Conservation (phyloP, 257 asterid genomes). For the Salvia miltiorrhiza region DNA sequence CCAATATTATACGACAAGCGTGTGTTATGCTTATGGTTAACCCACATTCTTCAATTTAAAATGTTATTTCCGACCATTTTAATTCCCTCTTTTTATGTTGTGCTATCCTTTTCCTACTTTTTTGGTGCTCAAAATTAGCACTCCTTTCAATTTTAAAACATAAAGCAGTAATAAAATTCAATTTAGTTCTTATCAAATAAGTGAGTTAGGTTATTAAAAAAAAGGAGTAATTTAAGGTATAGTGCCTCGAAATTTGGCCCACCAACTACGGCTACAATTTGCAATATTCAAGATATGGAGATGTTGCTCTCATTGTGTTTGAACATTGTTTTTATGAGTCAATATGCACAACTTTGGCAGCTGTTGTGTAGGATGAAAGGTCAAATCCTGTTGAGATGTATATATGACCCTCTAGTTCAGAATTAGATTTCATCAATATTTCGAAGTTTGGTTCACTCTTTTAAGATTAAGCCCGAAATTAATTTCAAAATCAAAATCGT, state of each 20-base stretch:
- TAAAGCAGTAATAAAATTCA: background rate
- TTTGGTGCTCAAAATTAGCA: constrained; percentile 2
- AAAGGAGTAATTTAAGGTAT: background rate
- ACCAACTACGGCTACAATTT: background rate
- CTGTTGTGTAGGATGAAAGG: constrained; percentile 23
- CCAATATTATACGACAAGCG: constrained; percentile 19
- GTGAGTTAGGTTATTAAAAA: constrained; percentile 15
- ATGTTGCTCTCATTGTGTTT: background rate
- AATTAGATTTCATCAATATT: too few relatives aligned
- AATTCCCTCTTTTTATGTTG: background rate
- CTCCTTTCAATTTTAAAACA: constrained; percentile 7
- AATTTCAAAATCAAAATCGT: too few relatives aligned
- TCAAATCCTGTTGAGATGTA: constrained; percentile 15
- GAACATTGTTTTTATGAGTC: background rate
- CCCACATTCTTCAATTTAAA: constrained; percentile 12
- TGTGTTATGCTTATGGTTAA: constrained; percentile 13
- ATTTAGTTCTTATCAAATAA: constrained; percentile 22
- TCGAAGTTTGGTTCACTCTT: too few relatives aligned
- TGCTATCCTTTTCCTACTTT: constrained; percentile 27
- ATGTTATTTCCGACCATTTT: constrained; percentile 3
- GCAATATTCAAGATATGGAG: constrained; percentile 1
- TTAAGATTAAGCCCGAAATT: too few relatives aligned
- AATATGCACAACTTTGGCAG: background rate
- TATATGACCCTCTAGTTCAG: too few relatives aligned
- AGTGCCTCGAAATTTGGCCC: constrained; percentile 10